A percentile compares a stretch with the other conserved stretches of the same genome.
These are phyloP conservation scores for Diaporthe humulicola DNA, from an alignment of 2,329 filamentous ascomycete species.

Conservation along the genomic window DNA sequence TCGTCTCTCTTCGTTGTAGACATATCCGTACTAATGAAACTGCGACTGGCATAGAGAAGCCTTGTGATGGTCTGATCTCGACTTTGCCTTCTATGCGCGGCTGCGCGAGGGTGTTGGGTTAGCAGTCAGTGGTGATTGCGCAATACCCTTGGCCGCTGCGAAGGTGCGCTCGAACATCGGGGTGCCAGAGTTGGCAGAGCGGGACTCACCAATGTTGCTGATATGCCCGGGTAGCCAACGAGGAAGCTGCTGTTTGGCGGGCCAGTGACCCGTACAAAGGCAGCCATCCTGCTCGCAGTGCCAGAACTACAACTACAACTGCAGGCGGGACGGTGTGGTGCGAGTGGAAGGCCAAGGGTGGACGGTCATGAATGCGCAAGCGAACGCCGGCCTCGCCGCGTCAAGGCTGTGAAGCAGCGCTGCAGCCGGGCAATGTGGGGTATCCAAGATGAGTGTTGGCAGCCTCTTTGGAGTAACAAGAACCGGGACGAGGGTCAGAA, in stretches of 20 bases:
- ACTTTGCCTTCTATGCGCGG: constrained; percentile 98
- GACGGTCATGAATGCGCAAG: constrained; percentile 46
- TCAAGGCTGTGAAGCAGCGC: constrained; percentile 41
- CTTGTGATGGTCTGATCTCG: constrained; percentile 89
- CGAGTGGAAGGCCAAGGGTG: constrained; percentile 42
- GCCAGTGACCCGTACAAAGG: constrained; percentile 95
- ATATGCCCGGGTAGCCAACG: constrained; percentile 97
- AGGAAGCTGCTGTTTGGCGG: constrained; percentile 97
- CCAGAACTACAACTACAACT: constrained; percentile 10
- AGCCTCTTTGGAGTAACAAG: constrained; percentile 21
- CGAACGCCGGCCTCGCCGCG: constrained; percentile 44
- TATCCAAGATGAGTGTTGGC: constrained; percentile 27
- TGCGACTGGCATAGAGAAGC: constrained; percentile 88
- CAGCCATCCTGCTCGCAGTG: constrained; percentile 66
- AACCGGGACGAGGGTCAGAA: constrained; percentile 27
- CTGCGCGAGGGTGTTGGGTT: constrained; percentile 60
- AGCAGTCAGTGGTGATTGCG: constrained; percentile 36
- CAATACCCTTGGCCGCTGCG: constrained; percentile 1
- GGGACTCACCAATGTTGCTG: constrained; percentile 88
- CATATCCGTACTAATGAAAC: constrained; percentile 95
- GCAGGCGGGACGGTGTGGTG: constrained; percentile 30
- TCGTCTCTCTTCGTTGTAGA: constrained; percentile 92
- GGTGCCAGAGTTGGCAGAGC: constrained; percentile 37
- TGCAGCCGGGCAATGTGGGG: constrained; percentile 39
- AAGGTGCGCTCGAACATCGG: neutral